Conservation (phyloP, 2,329 filamentous ascomycete species). For the Coniella lustricola region DNA sequence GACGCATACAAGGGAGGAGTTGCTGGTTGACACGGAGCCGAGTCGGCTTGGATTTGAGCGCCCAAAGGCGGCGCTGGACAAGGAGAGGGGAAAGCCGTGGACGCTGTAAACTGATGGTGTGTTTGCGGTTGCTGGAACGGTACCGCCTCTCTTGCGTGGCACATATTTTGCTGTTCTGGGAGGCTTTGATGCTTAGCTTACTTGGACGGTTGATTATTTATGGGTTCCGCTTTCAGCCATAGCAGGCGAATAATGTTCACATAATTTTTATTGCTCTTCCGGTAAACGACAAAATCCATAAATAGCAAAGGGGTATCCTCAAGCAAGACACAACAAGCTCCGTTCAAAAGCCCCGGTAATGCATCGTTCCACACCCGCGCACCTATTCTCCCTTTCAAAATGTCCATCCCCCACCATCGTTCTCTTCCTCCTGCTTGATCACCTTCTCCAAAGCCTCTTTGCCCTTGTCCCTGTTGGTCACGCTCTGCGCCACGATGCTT, state of each 20-base stretch:
- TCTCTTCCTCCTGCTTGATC: background rate
- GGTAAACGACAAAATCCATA: too few relatives aligned
- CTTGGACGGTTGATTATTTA: too few relatives aligned
- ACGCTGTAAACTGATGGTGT: too few relatives aligned
- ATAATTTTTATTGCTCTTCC: too few relatives aligned
- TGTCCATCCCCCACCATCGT: background rate
- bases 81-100: slow-evolving; percentile 4
- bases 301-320: too few relatives aligned
- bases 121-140: too few relatives aligned
- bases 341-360: background rate
- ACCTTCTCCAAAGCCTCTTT: background rate
- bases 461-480: background rate
- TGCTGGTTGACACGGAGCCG: background rate
- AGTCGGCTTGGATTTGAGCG: background rate
- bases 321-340: background rate
- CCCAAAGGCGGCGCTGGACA: background rate
- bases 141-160: too few relatives aligned
- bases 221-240: too few relatives aligned
- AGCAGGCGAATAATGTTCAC: too few relatives aligned
- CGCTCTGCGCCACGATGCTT: background rate
- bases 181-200: too few relatives aligned
- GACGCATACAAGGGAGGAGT: background rate
- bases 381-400: background rate
- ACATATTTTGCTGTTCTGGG: too few relatives aligned
- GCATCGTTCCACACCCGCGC: background rate